Conservation (phyloP, 2,329 filamentous ascomycete genomes). For the Aureobasidium musti region DNA sequence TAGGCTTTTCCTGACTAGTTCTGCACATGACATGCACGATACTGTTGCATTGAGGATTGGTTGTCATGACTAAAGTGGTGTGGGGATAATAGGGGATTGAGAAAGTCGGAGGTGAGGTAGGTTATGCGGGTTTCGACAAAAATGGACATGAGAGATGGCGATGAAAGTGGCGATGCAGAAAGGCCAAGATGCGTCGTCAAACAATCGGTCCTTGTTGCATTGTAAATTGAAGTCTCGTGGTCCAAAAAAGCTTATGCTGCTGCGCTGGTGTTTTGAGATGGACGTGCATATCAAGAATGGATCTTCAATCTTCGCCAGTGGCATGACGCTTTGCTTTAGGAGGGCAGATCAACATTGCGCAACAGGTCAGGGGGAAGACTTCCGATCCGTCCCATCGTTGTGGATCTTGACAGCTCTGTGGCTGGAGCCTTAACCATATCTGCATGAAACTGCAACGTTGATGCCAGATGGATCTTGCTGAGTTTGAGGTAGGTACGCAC, state of each 20-base stretch:
- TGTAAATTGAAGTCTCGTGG: not conserved
- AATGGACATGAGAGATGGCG: not conserved
- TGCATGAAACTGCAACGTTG: conserved; percentile 1
- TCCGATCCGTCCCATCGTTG: conserved; percentile 5
- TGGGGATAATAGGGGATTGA: not conserved
- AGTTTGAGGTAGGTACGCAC: not conserved
- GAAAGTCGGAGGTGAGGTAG: not conserved
- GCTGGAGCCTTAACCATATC: not conserved
- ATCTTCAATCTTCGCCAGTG: not conserved
- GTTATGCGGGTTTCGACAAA: conserved; percentile 3
- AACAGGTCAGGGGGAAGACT: not conserved
- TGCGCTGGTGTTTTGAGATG: not conserved
- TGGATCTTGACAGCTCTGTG: conserved; percentile 19
- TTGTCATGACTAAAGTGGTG: conserved; percentile 9
- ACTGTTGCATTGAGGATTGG: not conserved
- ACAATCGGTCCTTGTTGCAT: conserved; percentile 11
- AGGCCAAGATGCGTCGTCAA: not conserved
- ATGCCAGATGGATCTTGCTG: not conserved
- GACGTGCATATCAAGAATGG: conserved; percentile 12
- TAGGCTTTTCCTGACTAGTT: not conserved
- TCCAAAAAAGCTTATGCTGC: not conserved
- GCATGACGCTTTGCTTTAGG: not conserved
- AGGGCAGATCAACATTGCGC: not conserved
- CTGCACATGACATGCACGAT: not conserved
- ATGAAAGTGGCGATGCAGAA: not conserved